Base-by-base conservation (phyloP, 495 filamentous ascomycete genomes). In the Neurospora cerealis region DNA sequence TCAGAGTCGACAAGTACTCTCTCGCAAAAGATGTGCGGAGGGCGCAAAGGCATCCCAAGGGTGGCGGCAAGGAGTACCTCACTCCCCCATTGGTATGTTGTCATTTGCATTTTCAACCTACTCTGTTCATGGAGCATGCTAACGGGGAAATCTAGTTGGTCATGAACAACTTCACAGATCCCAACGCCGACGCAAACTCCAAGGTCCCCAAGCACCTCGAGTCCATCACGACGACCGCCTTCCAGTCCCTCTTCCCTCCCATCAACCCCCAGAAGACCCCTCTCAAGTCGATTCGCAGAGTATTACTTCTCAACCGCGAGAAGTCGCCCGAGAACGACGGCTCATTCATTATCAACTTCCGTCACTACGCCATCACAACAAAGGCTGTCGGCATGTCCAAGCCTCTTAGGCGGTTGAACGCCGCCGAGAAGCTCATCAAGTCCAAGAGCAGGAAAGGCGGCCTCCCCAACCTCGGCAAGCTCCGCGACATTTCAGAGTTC, bases 1-100 rank as follows among this genome's bases (percentile, higher is more conserved):
- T 98, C 81, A 87, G 93, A 73, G 93, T 99, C n/a, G 95, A 98
- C 81, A 93, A 93, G 77, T 99, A 99, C 82, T 95, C 93, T 60
- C 87, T 99, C 5, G 92, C 91, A 83, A 96, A 95, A 79, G 96
- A 99, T 80, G 87, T 99, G 11, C 87, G 89, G 78, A 92, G 89
- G 74, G 89, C 93, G 37, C 86, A 93, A 84, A 93, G 93, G 79
- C 93, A 92, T 78, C 94, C 96, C 3, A 88, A 89, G 78, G 92
- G 89, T 34, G 91, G 91, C 69, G 91, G 90, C 73, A 94, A 95
- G 81, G 93, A 97, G 77, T 96, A 92, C 79, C 85, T 89, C 69
- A 92, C 89, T 36, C 88, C 95, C 3, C 95, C 95, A 70, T 83
- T 98, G 80, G 89, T 91, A 87, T 71, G 82, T 73, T 66, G 60